A percentile compares a stretch with the other conserved stretches of the same genome.
Evolutionary conservation across 1,139 yeast genomes (phyloP).

Genomic region (Saccharomyces hybrid): DNA sequence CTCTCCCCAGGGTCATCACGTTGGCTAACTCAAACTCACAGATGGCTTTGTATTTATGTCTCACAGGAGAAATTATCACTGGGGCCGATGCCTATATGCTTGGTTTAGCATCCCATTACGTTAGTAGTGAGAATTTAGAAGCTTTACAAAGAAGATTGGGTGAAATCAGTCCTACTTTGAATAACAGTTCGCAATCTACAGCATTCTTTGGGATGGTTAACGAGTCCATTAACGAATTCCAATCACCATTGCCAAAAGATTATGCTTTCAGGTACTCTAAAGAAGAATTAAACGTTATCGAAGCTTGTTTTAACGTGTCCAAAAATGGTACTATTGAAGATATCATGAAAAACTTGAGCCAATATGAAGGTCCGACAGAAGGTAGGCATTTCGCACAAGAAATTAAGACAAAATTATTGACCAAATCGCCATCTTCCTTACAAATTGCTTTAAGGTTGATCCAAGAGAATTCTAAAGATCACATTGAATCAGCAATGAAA

Average conservation of each 20-base stretch:
- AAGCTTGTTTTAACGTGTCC: conserved; percentile 48
- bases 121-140: conserved; percentile 56
- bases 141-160: conserved; percentile 59
- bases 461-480: conserved; percentile 51
- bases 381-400: conserved; percentile 61
- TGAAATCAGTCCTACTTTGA: conserved; percentile 32
- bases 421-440: conserved; percentile 66
- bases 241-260: conserved; percentile 58
- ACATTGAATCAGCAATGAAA: conserved; percentile 59
- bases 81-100: conserved; percentile 76
- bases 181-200: conserved; percentile 11
- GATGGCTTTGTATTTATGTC: conserved; percentile 75
- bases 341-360: conserved; percentile 49
- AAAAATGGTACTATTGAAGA: conserved; percentile 50
- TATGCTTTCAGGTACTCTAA: conserved; percentile 53
- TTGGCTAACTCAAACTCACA: conserved; percentile 50
- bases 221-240: conserved; percentile 68
- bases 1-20: conserved; percentile 58
- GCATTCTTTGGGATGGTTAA: conserved; percentile 43
- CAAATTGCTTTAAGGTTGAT: conserved; percentile 66
- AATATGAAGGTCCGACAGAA: conserved; percentile 30
- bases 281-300: conserved; percentile 56
- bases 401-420: conserved; percentile 47
- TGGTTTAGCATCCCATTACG: conserved; percentile 88
- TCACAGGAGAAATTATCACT: conserved; percentile 70